Conservation (phyloP, 768 basidiomycete genomes). For the Dioszegia crocea region DNA sequence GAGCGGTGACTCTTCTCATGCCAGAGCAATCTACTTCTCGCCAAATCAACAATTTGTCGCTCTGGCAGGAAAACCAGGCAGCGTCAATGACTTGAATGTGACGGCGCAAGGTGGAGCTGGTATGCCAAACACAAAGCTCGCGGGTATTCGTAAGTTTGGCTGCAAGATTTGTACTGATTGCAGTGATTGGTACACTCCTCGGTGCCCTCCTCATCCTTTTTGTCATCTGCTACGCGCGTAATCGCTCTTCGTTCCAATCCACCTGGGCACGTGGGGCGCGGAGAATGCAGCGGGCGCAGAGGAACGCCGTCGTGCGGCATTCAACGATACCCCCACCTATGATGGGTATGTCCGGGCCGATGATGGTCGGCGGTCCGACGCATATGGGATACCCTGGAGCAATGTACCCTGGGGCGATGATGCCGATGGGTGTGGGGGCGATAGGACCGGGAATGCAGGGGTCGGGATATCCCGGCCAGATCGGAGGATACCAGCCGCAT, state of each 20-base stretch:
- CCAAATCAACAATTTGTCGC: constrained; percentile 33
- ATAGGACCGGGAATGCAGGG: constrained; percentile 6
- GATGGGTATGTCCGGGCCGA: constrained; percentile 18
- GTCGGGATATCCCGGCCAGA: too few species aligned
- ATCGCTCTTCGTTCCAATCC: constrained; percentile 38
- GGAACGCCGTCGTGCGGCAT: constrained; percentile 27
- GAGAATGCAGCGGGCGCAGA: constrained; percentile 36
- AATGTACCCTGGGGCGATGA: background rate
- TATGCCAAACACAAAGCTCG: constrained; percentile 25
- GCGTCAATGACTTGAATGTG: constrained; percentile 32
- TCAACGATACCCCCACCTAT: constrained; percentile 36
- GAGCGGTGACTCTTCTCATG: background rate
- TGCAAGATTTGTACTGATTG: background rate
- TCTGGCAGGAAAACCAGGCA: constrained; percentile 44
- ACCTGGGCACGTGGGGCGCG: constrained; percentile 40
- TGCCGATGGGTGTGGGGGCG: background rate
- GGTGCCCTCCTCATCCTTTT: constrained; percentile 73
- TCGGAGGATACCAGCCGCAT: too few species aligned
- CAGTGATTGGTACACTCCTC: constrained; percentile 66
- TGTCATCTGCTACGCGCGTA: constrained; percentile 61
- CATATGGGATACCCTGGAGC: constrained; percentile 3
- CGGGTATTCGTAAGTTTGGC: constrained; percentile 33
- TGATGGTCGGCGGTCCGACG: constrained; percentile 12
- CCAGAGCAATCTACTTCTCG: constrained; percentile 36
- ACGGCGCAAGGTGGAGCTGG: constrained; percentile 10